These are phyloP conservation scores for Annulohypoxylon bovei DNA, from an alignment of 495 filamentous ascomycete genomes.

Conservation along the genomic window DNA sequence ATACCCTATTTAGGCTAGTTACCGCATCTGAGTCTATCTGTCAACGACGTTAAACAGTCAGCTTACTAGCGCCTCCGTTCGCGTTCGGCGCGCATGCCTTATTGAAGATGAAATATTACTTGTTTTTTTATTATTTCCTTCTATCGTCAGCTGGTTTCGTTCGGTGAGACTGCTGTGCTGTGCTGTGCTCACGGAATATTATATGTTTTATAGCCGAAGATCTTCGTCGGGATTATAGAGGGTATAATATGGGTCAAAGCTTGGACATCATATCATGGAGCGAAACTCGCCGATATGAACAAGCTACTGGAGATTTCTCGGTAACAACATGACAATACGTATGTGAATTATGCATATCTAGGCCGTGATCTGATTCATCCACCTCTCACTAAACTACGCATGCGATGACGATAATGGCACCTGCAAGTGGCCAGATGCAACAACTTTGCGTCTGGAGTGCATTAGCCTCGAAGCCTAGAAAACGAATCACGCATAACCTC, in stretches of 20 bases:
- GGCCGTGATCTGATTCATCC: conserved; percentile 34
- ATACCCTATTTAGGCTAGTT: conserved; percentile 27
- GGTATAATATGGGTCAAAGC: conserved; percentile 12
- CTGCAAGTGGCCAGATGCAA: conserved; percentile 35
- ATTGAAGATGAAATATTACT: conserved; percentile 13
- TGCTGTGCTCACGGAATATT: neutral
- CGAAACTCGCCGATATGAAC: conserved; percentile 1
- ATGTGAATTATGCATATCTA: conserved; percentile 18
- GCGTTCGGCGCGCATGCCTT: conserved; percentile 2
- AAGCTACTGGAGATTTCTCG: conserved; percentile 35
- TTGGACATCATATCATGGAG: conserved; percentile 10
- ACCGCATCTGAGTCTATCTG: conserved; percentile 14
- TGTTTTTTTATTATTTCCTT: neutral
- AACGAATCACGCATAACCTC: conserved; percentile 26
- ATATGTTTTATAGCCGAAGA: neutral
- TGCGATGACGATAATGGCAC: conserved; percentile 36
- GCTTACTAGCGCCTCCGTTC: conserved; percentile 35
- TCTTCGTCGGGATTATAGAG: neutral
- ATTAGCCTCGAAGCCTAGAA: conserved; percentile 31
- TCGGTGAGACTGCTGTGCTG: neutral
- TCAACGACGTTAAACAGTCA: conserved; percentile 22
- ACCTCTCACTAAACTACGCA: conserved; percentile 20
- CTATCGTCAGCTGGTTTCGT: conserved; percentile 5
- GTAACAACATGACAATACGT: conserved; percentile 29
- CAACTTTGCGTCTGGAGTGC: conserved; percentile 40